phyloP scores from a whole-genome alignment of 129 eudicot species.

The Rutidosis leptorrhynchoides region DNA sequence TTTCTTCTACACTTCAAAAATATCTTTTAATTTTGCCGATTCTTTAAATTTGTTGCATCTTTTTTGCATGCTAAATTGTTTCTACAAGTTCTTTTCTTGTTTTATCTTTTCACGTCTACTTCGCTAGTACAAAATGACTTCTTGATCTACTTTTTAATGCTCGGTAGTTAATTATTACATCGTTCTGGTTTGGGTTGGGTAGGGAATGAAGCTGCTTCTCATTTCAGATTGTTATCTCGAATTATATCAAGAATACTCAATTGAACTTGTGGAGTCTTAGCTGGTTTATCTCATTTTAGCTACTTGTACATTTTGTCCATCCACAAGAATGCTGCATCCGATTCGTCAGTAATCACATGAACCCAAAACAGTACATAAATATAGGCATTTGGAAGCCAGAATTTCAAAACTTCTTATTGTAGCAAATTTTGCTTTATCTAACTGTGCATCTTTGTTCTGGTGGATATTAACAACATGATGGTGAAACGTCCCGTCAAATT shows the following conservation, averaged over 20 bases:
- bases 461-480: neutral
- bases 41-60: neutral
- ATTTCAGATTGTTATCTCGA: conserved; percentile 94
- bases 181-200: conserved; percentile 8
- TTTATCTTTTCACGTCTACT: too few species aligned
- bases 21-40: neutral
- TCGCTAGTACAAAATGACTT: neutral
- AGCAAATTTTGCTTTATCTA: neutral
- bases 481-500: too few species aligned
- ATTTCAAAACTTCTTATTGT: neutral
- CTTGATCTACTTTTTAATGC: neutral
- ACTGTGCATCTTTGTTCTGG: neutral
- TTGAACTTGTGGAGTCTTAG: conserved; percentile 36
- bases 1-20: neutral
- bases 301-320: neutral
- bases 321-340: neutral
- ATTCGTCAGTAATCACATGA: neutral
- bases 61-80: neutral
- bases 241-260: conserved; percentile 63
- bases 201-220: conserved; percentile 82
- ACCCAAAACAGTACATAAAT: neutral
- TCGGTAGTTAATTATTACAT: conserved; percentile 2
- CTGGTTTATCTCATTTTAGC: neutral
- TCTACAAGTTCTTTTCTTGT: neutral
- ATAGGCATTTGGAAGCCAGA: neutral